Conservation (phyloP, 2,329 filamentous ascomycete species). For the Colletotrichum sp. region DNA sequence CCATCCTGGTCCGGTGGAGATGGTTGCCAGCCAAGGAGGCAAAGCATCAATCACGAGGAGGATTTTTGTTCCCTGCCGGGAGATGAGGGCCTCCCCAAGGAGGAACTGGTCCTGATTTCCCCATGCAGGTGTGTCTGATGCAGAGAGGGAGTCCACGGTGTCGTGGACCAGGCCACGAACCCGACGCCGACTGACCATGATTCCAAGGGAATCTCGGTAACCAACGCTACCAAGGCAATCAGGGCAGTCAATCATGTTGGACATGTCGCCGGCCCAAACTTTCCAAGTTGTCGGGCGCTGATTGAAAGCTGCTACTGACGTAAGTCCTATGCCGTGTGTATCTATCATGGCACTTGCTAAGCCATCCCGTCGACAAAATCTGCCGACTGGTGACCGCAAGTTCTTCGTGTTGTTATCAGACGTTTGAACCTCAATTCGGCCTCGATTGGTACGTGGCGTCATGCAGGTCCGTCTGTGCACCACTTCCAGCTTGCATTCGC, state of each 20-base stretch:
- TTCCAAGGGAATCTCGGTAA: not conserved
- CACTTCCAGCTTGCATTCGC: constrained; percentile 2
- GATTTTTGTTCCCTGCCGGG: constrained; percentile 7
- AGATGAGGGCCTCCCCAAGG: constrained; percentile 12
- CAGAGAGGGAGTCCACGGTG: not conserved
- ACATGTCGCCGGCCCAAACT: not conserved
- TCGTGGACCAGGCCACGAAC: not conserved
- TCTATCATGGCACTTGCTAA: not conserved
- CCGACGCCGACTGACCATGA: not conserved
- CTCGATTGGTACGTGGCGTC: constrained; percentile 19
- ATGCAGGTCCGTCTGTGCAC: constrained; percentile 26
- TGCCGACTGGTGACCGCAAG: not conserved
- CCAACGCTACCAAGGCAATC: not conserved
- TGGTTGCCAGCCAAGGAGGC: constrained; percentile 13
- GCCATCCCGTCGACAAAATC: not conserved
- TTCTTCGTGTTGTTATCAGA: constrained; percentile 8
- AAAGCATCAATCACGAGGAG: constrained; percentile 18
- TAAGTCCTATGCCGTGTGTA: not conserved
- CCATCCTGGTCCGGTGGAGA: constrained; percentile 16
- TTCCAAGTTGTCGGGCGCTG: not conserved
- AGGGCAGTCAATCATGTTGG: not conserved
- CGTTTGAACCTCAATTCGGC: not conserved
- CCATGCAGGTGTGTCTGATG: constrained; percentile 1
- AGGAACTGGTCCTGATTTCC: not conserved
- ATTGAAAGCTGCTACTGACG: not conserved